phyloP scores from a whole-genome alignment of 2,329 filamentous ascomycete genomes.

The Teratosphaeria nubilosa region DNA sequence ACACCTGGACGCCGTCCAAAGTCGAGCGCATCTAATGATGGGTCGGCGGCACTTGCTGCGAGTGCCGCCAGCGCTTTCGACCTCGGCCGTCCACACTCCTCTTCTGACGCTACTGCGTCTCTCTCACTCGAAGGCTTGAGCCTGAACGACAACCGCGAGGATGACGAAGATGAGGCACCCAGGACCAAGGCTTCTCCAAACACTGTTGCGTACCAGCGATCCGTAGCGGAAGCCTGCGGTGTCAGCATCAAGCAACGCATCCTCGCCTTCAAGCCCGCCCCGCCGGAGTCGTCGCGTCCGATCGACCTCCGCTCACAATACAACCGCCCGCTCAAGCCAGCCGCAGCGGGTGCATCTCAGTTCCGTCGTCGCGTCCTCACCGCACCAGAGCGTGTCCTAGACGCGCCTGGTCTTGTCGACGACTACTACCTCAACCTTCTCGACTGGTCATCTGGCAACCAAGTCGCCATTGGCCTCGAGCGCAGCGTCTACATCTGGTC shows the following conservation, averaged over 20 bases:
- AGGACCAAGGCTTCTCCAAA: constrained; percentile 72
- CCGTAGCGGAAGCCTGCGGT: constrained; percentile 80
- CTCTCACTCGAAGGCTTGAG: constrained; percentile 67
- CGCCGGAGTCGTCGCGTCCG: constrained; percentile 96
- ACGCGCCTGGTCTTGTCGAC: constrained; percentile 90
- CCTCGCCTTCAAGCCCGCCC: constrained; percentile 92
- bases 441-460: constrained; percentile 96
- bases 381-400: constrained; percentile 88
- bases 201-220: constrained; percentile 83
- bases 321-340: constrained; percentile 84
- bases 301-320: constrained; percentile 97
- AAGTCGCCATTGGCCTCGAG: constrained; percentile 94
- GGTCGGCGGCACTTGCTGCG: constrained; percentile 60
- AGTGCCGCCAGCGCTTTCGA: constrained; percentile 60
- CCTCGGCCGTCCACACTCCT: constrained; percentile 49
- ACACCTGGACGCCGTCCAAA: constrained; percentile 52
- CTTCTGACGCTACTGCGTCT: constrained; percentile 50
- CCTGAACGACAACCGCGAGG: constrained; percentile 63
- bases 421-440: constrained; percentile 99
- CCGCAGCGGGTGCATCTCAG: constrained; percentile 65
- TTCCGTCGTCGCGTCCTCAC: constrained; percentile 87
- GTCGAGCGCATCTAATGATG: constrained; percentile 53
- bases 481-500: constrained; percentile 98
- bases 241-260: constrained; percentile 91
- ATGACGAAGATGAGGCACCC: constrained; percentile 51